Evolutionary conservation across 75 land plant species (phyloP).

Genomic region (Isoetes taiwanensis): DNA sequence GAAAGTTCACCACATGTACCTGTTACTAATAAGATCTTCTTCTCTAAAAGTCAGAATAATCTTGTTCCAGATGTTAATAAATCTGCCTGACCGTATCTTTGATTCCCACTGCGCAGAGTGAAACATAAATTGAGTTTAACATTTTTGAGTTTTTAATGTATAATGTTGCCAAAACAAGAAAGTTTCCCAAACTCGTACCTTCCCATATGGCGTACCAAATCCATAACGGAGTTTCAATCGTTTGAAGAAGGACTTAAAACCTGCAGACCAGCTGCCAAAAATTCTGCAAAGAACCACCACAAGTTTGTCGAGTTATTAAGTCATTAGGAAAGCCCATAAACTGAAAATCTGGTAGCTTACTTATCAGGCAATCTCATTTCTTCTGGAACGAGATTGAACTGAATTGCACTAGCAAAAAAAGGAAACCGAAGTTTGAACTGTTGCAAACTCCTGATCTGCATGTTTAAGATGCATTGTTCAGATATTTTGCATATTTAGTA

Average conservation of each 20-base stretch:
- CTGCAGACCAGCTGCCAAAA: conserved; percentile 32
- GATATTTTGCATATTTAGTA: too few species aligned
- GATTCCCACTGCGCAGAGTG: too few species aligned
- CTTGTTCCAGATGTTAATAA: conserved; percentile 80
- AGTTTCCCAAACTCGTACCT: too few species aligned
- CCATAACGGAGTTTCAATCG: conserved; percentile 81
- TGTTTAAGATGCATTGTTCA: not conserved
- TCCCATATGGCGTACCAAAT: conserved; percentile 44
- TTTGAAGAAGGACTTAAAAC: conserved; percentile 38
- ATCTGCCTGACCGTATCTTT: too few species aligned
- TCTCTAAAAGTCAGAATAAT: conserved; percentile 56
- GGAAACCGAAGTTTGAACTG: conserved; percentile 79
- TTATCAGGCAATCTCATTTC: conserved; percentile 34
- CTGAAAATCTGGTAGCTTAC: not conserved
- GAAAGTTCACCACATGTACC: not conserved
- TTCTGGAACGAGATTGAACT: conserved; percentile 84
- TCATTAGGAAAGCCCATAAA: not conserved
- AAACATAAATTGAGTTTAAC: too few species aligned
- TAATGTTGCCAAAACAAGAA: too few species aligned
- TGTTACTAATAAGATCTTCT: conserved; percentile 60
- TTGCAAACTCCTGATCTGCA: conserved; percentile 51
- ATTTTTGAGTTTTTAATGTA: too few species aligned
- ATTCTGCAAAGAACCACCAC: conserved; percentile 9
- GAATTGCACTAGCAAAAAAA: conserved; percentile 88
- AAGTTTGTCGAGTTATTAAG: not conserved